Base-by-base conservation (phyloP, 2,329 filamentous ascomycete genomes). In the Diplodia intermedia region DNA sequence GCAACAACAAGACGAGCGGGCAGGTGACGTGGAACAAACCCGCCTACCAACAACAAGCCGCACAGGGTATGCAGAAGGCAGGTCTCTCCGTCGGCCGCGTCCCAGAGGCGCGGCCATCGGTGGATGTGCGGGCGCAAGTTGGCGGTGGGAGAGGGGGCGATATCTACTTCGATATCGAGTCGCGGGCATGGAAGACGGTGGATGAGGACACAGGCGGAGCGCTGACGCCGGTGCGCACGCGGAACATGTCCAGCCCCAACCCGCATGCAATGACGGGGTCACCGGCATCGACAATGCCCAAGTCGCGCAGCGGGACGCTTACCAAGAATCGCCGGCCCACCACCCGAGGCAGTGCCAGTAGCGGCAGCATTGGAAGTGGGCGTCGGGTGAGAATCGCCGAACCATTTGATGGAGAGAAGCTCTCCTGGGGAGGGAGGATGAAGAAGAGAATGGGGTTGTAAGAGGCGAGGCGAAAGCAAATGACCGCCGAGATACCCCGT, bases 361-460 rank as follows among this genome's bases (percentile, higher is more conserved):
- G 47, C 47, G 36, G 43, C 29, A 67, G 40, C 15, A 26, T 33
- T 36, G 43, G 53, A 40, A 60, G 55, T 29, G 47, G 40, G 5
- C 66, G 49, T 7, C 66, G 66, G 1, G 31, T 60, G n/a, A 50
- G 56, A 36, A 15, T n/a, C 36, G 6, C 20, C 15, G 20, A 43
- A 6, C n/a, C 43, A 38, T 23, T 29, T 12, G 54, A 57, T 11
- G 55, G 36, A n/a, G 65, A 67, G 43, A 67, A 62, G 55, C 56
- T 60, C 15, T 61, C 66, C n/a, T 67, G 66, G 66, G 56, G 55
- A 43, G 56, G 66, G 18, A 54, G 47, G 66, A 38, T 67, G 47
- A 67, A 67, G 49, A 67, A n/a, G 56, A 62, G 66, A 36, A 67
- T 67, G 47, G 66, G 66, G 3, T 26, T 67, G 47, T 63, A 26